Conservation (phyloP, 257 asterid species). For the Gentiana dahurica region DNA sequence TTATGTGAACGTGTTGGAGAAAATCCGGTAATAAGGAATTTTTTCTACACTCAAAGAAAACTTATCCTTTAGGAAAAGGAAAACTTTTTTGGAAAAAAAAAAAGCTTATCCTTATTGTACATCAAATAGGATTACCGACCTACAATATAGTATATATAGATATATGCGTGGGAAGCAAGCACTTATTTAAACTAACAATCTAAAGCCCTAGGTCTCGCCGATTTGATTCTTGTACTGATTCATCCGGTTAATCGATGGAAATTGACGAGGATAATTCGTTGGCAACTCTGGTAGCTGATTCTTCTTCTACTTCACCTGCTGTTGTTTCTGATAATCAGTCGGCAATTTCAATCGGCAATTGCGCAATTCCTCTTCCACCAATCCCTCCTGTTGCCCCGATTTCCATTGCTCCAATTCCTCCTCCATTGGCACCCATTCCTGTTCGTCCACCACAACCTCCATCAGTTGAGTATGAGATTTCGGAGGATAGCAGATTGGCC, state of each 20-base stretch:
- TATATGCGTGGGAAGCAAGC: no score
- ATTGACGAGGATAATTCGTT: slow-evolving; percentile 40
- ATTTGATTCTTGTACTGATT: slow-evolving; percentile 2
- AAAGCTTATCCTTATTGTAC: no score
- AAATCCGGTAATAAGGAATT: no score
- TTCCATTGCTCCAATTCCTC: slow-evolving; percentile 56
- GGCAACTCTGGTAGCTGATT: slow-evolving; percentile 25
- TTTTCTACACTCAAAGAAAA: no score
- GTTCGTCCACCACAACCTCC: slow-evolving; percentile 19
- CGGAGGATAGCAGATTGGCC: slow-evolving; percentile 57
- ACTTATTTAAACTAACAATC: no score
- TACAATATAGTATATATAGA: no score
- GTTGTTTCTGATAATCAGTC: slow-evolving; percentile 28
- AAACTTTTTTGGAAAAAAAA: no score
- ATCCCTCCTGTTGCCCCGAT: slow-evolving; percentile 28
- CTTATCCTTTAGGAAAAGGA: no score
- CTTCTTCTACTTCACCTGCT: slow-evolving; percentile 18
- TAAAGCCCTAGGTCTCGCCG: no score
- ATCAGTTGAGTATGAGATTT: slow-evolving; percentile 55
- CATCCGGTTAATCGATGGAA: slow-evolving; percentile 37
- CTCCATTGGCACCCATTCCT: slow-evolving; percentile 70
- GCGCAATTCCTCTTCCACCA: slow-evolving; percentile 34
- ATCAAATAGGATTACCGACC: no score
- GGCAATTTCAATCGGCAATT: slow-evolving; percentile 28
- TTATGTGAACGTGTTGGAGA: no score